Conservation (phyloP, 139 green algal species). For the Micractinium conductrix region DNA sequence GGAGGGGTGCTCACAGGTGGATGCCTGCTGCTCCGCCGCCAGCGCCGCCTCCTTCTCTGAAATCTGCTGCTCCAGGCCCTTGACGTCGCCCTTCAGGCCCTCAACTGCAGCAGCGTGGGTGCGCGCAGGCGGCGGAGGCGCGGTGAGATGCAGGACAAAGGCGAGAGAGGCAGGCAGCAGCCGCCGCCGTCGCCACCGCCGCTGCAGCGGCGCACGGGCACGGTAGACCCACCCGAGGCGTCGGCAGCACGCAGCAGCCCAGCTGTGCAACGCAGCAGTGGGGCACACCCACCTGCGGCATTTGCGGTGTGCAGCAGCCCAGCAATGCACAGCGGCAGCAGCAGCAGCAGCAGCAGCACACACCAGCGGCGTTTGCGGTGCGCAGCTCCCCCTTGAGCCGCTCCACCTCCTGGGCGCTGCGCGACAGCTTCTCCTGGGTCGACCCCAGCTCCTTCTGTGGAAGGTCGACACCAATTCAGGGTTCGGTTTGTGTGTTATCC, state of each 20-base stretch:
- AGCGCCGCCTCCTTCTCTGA: conserved; percentile 33
- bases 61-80: conserved; percentile 15
- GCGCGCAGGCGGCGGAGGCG: neutral
- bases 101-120: conserved; percentile 1
- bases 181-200: no score
- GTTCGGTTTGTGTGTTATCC: no score
- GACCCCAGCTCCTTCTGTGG: conserved; percentile 17
- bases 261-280: no score
- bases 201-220: no score
- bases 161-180: no score
- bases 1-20: neutral
- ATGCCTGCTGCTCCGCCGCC: conserved; percentile 25
- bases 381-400: conserved; percentile 34
- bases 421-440: conserved; percentile 16
- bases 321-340: neutral
- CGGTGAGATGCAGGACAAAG: neutral
- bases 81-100: conserved; percentile 7
- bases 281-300: neutral
- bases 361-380: conserved; percentile 23
- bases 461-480: no score
- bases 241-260: no score
- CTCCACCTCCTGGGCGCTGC: conserved; percentile 27
- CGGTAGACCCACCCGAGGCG: no score
- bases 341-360: no score
- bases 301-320: neutral